Evolutionary conservation across 805 yeast species (phyloP).

Genomic region (Candida endomychidarum): DNA sequence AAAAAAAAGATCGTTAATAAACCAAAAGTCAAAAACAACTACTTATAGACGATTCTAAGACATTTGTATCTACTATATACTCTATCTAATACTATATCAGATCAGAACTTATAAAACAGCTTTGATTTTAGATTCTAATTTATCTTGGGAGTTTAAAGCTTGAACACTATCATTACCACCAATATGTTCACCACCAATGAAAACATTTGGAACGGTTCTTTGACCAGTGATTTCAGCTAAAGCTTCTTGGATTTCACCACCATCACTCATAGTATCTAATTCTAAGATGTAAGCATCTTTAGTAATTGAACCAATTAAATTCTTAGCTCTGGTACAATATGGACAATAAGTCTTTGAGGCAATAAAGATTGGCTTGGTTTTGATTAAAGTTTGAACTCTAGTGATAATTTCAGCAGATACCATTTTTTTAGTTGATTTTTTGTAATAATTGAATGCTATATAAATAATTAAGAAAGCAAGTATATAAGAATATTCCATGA

Average conservation of each 20-base stretch:
- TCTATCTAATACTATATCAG: not conserved
- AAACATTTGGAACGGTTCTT: conserved; percentile 90
- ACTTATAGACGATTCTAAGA: too few relatives aligned
- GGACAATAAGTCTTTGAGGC: conserved; percentile 69
- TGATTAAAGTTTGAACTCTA: conserved; percentile 64
- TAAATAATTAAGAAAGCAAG: conserved; percentile 1
- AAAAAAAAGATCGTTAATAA: too few relatives aligned
- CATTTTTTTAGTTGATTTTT: conserved; percentile 28
- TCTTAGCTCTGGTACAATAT: conserved; percentile 43
- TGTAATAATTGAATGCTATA: not conserved
- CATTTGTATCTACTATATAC: not conserved
- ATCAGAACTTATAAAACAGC: conserved; percentile 31
- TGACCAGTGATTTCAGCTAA: conserved; percentile 79
- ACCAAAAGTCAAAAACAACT: too few relatives aligned
- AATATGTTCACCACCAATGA: conserved; percentile 86
- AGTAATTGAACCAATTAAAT: conserved; percentile 32
- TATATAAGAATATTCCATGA: conserved; percentile 1
- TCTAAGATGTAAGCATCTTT: conserved; percentile 54
- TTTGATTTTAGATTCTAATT: conserved; percentile 48
- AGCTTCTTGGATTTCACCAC: conserved; percentile 79
- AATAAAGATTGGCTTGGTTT: conserved; percentile 65
- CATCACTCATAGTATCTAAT: conserved; percentile 61
- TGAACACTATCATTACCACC: conserved; percentile 95
- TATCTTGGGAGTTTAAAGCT: conserved; percentile 59
- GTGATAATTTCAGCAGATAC: conserved; percentile 58